A percentile compares a stretch with the other conserved stretches of the same genome.
These are phyloP conservation scores for Penicillium verrucosum DNA, from an alignment of 2,329 filamentous ascomycete genomes.

Conservation along the genomic window DNA sequence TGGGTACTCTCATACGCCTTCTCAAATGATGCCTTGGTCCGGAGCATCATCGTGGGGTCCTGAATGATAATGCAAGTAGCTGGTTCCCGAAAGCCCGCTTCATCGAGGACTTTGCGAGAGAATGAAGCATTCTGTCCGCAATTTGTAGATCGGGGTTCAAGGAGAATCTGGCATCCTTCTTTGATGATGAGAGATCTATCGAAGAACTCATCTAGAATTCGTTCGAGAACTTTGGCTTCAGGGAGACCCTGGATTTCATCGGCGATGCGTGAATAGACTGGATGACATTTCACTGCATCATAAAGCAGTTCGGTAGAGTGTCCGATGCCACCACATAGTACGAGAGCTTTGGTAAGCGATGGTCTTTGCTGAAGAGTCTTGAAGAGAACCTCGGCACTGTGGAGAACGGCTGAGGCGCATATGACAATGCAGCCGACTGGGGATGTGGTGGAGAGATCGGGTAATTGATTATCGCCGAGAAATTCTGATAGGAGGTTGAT, in stretches of 20 bases:
- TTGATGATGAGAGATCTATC: slow-evolving; percentile 23
- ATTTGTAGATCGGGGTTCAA: slow-evolving; percentile 48
- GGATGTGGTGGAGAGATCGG: slow-evolving; percentile 1
- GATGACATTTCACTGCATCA: slow-evolving; percentile 37
- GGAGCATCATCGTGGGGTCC: slow-evolving; percentile 47
- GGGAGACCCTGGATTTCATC: slow-evolving; percentile 34
- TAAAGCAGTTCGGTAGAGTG: slow-evolving; percentile 47
- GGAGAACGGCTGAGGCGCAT: slow-evolving; percentile 41
- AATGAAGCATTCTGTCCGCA: slow-evolving; percentile 46
- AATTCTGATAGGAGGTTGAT: slow-evolving; percentile 25
- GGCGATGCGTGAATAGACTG: slow-evolving; percentile 28
- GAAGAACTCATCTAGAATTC: slow-evolving; percentile 30
- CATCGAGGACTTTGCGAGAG: slow-evolving; percentile 36
- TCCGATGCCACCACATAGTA: slow-evolving; percentile 47
- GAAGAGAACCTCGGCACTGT: slow-evolving; percentile 38
- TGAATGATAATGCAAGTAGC: slow-evolving; percentile 40
- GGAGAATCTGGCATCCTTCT: slow-evolving; percentile 32
- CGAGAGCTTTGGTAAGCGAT: slow-evolving; percentile 33
- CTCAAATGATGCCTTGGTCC: slow-evolving; percentile 44
- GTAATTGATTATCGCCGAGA: slow-evolving; percentile 9
- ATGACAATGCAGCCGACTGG: slow-evolving; percentile 40
- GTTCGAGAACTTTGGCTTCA: slow-evolving; percentile 41
- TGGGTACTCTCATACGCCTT: slow-evolving; percentile 33
- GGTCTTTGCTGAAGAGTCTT: slow-evolving; percentile 29
- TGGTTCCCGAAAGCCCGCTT: slow-evolving; percentile 20